A percentile compares a stretch with the other conserved stretches of the same genome.
phyloP scores from a whole-genome alignment of 345 rosid species.

The Kandelia obovata region DNA sequence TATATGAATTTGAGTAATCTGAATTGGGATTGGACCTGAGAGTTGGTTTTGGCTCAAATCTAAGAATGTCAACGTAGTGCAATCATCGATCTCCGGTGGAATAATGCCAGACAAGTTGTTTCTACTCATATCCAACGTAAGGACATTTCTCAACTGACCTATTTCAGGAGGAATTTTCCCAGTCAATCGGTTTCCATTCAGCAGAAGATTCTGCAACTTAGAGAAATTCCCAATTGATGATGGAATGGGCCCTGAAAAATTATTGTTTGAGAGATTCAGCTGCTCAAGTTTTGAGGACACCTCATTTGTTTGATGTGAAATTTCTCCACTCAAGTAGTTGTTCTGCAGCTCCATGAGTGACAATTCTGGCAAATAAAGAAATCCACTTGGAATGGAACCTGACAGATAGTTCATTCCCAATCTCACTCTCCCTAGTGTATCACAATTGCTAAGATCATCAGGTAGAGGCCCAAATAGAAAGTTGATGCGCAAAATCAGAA shows the following conservation, averaged over 20 bases:
- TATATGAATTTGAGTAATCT: slow-evolving; percentile 41
- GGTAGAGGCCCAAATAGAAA: slow-evolving; percentile 68
- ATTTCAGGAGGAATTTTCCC: slow-evolving; percentile 49
- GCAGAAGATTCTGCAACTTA: slow-evolving; percentile 44
- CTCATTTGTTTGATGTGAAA: slow-evolving; percentile 35
- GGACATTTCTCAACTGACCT: slow-evolving; percentile 41
- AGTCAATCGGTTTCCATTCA: slow-evolving; percentile 50
- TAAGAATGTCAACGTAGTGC: slow-evolving; percentile 49
- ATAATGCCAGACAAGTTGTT: slow-evolving; percentile 48
- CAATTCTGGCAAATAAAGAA: slow-evolving; percentile 62
- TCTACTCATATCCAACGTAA: slow-evolving; percentile 50
- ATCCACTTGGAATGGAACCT: slow-evolving; percentile 53
- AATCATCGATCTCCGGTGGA: slow-evolving; percentile 49
- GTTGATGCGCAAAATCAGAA: slow-evolving; percentile 47
- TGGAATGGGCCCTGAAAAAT: slow-evolving; percentile 48
- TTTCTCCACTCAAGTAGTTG: slow-evolving; percentile 50
- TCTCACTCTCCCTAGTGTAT: slow-evolving; percentile 47
- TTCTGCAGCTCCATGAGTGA: slow-evolving; percentile 52
- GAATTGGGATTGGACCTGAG: slow-evolving; percentile 51
- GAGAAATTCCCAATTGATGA: slow-evolving; percentile 51
- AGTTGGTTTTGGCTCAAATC: slow-evolving; percentile 71
- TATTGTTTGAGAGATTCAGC: slow-evolving; percentile 58
- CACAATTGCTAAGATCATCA: slow-evolving; percentile 48
- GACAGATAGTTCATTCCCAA: slow-evolving; percentile 65
- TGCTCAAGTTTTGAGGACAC: slow-evolving; percentile 43